Percentiles rank a stretch among this genome's conserved stretches.
phyloP scores from a whole-genome alignment of 306 rosid genomes.

The Oemleria cerasiformis region DNA sequence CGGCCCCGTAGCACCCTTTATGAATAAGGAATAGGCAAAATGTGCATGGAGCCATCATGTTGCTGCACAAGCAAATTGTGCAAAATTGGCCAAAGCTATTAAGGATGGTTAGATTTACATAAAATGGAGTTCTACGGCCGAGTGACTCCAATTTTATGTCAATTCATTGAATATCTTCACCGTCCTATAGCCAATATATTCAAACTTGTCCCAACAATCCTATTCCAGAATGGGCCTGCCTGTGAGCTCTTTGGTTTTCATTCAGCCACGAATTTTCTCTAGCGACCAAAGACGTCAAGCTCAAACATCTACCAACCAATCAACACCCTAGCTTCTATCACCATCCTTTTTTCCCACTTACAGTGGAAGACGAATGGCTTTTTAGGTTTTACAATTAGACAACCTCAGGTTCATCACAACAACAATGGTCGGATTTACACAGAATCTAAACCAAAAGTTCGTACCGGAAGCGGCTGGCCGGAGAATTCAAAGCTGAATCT shows the following conservation, averaged over 20 bases:
- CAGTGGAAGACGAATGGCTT: background rate
- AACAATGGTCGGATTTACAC: background rate
- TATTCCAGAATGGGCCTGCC: background rate
- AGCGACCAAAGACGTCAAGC: constrained; percentile 4
- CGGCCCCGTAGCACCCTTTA: no score
- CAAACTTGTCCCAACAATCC: constrained; percentile 5
- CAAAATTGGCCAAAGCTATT: background rate
- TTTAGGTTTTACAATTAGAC: background rate
- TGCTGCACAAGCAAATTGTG: background rate
- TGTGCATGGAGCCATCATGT: no score
- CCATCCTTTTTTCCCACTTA: background rate
- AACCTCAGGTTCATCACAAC: background rate
- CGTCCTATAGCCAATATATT: constrained; percentile 5
- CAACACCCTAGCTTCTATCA: background rate
- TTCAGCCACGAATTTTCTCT: constrained; percentile 2
- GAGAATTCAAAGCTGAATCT: background rate
- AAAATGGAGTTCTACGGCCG: no score
- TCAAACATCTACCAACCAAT: background rate
- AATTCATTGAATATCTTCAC: no score
- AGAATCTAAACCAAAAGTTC: background rate
- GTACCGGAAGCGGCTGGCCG: background rate
- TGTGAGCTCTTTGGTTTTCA: background rate
- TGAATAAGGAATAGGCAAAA: no score
- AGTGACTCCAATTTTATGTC: no score
- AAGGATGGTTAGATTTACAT: no score